Base-by-base conservation (phyloP, 768 basidiomycete species). In the Russula brevipes region DNA sequence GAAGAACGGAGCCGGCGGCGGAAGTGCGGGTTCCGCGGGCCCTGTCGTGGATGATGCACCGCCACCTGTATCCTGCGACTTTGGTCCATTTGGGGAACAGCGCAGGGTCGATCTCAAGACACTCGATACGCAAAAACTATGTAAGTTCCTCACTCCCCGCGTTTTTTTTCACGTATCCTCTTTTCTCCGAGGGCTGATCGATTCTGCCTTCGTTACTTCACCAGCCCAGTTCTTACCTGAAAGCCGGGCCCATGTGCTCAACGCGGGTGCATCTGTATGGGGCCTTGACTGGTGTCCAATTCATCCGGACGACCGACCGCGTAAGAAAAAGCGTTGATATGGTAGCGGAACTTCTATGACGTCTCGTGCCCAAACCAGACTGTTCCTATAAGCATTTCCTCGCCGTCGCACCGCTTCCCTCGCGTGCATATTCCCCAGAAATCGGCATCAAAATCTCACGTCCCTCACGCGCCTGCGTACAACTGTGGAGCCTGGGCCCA, bases 271-370 rank as follows among this genome's bases (percentile, higher is more conserved):
- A 3, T 89, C 92, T 0, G 88, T 91, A n/a, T 92, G 89, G 86
- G 91, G 86, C 2, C 70, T 96, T 41, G 93, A 95, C 67, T 98
- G 95, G 95, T 94, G 94, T 72, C 96, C 97, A 3, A 84, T 87
- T 30, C 81, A 88, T 64, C 73, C 78, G 24, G 76, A 80, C 41
- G 85, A 86, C 54, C 79, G 84, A 44, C 65, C 75, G 53, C 71
- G 89, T 89, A 68, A 68, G 79, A 70, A 42, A 42, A 38, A 31
- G 33, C 52, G 9, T 10, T 39, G 17, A 8, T 31, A 11, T 38
- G 12, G 14, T 39, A 16, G 0, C 14, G n/a, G 4, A 31, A 5
- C 24, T 19, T 11, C 31, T 16, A 33, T 59, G 46, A 42, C 24
- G 31, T 3, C 39, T 38, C 41, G 4, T 42, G 24, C 7, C 5